These are phyloP conservation scores for Dianthus caryophyllus DNA, from an alignment of 148 eudicot species.

Conservation along the genomic window DNA sequence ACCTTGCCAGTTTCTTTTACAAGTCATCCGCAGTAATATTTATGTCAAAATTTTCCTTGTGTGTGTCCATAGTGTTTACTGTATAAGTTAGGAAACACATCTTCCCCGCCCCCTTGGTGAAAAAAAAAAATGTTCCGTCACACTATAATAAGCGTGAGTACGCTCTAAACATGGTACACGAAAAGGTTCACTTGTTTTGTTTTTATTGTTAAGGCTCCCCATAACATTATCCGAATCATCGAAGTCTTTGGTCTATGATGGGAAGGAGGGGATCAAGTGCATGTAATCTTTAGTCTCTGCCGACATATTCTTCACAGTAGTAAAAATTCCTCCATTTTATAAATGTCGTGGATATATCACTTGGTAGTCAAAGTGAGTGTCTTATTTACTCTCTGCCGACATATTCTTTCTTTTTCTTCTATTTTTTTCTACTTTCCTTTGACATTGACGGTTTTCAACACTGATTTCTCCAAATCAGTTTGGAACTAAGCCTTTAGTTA, in stretches of 20 bases:
- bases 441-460: too few relatives aligned
- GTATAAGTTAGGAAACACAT: background rate
- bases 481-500: too few relatives aligned
- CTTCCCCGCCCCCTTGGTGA: background rate
- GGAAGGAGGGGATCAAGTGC: too few relatives aligned
- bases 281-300: too few relatives aligned
- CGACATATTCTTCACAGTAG: too few relatives aligned
- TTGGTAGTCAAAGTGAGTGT: background rate
- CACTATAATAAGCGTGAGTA: background rate
- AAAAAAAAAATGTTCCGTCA: background rate
- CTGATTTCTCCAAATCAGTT: too few relatives aligned
- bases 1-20: background rate
- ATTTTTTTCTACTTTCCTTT: too few relatives aligned
- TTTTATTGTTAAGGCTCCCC: background rate
- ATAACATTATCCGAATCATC: too few relatives aligned
- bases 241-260: too few relatives aligned
- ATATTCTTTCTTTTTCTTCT: background rate
- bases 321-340: too few relatives aligned
- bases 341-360: background rate
- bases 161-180: too few relatives aligned
- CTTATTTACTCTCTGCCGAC: background rate
- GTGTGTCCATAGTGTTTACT: background rate
- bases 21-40: background rate
- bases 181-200: background rate
- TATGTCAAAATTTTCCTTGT: background rate